Base-by-base conservation (phyloP, 495 filamentous ascomycete genomes). In the Penicillium simplicissimum region DNA sequence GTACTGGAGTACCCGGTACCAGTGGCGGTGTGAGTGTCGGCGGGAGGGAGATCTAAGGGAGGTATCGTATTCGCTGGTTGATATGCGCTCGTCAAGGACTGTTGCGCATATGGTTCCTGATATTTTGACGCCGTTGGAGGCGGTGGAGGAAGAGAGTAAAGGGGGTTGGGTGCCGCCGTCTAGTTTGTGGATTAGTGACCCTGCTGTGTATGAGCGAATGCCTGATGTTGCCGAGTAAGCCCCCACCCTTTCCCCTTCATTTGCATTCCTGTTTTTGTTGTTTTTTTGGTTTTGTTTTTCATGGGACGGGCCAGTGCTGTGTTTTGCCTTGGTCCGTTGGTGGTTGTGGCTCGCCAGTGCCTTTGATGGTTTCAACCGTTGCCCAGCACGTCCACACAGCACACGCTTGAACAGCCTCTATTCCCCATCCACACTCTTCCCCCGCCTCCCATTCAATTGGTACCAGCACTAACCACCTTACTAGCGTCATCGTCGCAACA, bases 181-280 rank as follows among this genome's bases (percentile, higher is more conserved):
- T 67, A 88, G 88, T 58, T 86, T 98, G 86, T 90, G 88, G 84
- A 91, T 98, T 61, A 89, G 83, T 59, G 92, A 97, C 74, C 69
- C 84, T 38, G 79, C 79, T 19, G 77, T 93, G 49, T 76, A 91
- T 61, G 80, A 86, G 45, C 84, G 82, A 61, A 76, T 83, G 69
- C 87, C 87, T 59, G 95, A 97, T 71, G 84, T 94, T 73, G 90
- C 91, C 63, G 95, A 98, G 93, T 97, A 87, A 91, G 93, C n/a
- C 19, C 43, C 25, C 8, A 11, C 43, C 7, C 14, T 56, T 47
- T 40, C 13, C 48, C 33, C 53, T 25, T 38, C 3, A 31, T 31
- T 31, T 52, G 37, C 53, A 7, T 42, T 38, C 40, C 21, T 57
- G 4, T 42, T 38, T 49, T 21, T 59, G 56, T 23, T 49, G 7